Conservation (phyloP, 441 rosid species). For the Bruguiera hainesii region DNA sequence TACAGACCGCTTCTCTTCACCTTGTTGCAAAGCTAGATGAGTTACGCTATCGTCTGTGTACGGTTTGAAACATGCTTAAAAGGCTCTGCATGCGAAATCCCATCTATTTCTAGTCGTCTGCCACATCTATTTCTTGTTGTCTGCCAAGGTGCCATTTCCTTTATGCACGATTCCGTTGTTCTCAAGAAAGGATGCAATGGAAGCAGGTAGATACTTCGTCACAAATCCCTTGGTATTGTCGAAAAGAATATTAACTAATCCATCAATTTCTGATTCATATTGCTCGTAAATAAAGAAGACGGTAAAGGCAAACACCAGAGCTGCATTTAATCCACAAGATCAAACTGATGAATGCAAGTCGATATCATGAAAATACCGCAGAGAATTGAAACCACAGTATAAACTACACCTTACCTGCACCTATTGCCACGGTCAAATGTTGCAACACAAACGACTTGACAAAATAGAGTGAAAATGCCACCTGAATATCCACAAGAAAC, state of each 20-base stretch:
- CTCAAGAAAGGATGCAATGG: constrained; percentile 21
- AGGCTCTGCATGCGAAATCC: background rate
- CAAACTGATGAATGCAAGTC: background rate
- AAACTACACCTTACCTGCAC: constrained; percentile 47
- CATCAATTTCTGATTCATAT: constrained; percentile 66
- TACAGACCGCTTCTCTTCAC: background rate
- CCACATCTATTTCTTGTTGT: constrained; percentile 2
- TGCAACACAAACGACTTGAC: constrained; percentile 39
- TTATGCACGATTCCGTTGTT: constrained; percentile 16
- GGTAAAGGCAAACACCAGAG: constrained; percentile 58
- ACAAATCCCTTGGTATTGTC: constrained; percentile 26
- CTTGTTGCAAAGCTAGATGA: constrained; percentile 11
- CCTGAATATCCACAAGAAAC: constrained; percentile 36
- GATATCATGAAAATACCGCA: background rate
- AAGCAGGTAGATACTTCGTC: constrained; percentile 35
- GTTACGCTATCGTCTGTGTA: constrained; percentile 15
- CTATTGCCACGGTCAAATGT: constrained; percentile 36
- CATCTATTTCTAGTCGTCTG: background rate
- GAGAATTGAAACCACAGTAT: background rate
- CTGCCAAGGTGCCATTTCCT: constrained; percentile 8
- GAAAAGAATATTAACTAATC: constrained; percentile 33
- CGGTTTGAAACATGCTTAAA: background rate
- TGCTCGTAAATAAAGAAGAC: constrained; percentile 80
- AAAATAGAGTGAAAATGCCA: constrained; percentile 39
- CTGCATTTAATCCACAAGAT: constrained; percentile 40